These are phyloP conservation scores for Populus ilicifolia DNA, from an alignment of 345 rosid genomes.

Conservation along the genomic window DNA sequence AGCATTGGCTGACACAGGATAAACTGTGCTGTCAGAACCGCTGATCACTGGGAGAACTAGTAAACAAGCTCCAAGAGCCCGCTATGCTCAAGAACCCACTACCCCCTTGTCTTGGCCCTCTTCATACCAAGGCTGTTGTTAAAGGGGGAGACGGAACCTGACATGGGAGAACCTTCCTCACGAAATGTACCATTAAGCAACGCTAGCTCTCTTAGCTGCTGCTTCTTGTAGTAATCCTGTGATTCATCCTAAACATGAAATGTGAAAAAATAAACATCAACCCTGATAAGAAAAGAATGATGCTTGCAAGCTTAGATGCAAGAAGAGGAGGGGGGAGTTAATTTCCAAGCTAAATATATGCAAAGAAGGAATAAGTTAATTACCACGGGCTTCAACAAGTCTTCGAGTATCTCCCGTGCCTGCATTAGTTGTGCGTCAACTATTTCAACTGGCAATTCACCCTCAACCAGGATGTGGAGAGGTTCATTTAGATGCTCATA, in stretches of 20 bases:
- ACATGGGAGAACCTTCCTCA: conserved; percentile 90
- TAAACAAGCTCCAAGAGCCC: conserved; percentile 32
- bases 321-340: background rate
- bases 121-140: conserved; percentile 87
- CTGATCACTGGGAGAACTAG: conserved; percentile 27
- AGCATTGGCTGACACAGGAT: conserved; percentile 32
- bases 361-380: conserved; percentile 2
- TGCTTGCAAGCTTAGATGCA: background rate
- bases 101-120: conserved; percentile 94
- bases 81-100: conserved; percentile 11
- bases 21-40: conserved; percentile 22
- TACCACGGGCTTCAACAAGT: conserved; percentile 87
- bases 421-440: conserved; percentile 86
- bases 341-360: background rate
- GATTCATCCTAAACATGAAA: conserved; percentile 65
- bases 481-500: conserved; percentile 95
- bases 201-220: conserved; percentile 92
- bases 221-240: conserved; percentile 92
- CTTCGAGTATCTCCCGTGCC: conserved; percentile 91
- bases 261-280: background rate
- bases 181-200: conserved; percentile 88
- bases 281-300: background rate
- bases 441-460: conserved; percentile 85
- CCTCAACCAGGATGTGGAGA: conserved; percentile 91
- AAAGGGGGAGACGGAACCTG: conserved; percentile 88